These are phyloP conservation scores for Kwoniella sp. DNA, from an alignment of 768 basidiomycete genomes.

Conservation along the genomic window DNA sequence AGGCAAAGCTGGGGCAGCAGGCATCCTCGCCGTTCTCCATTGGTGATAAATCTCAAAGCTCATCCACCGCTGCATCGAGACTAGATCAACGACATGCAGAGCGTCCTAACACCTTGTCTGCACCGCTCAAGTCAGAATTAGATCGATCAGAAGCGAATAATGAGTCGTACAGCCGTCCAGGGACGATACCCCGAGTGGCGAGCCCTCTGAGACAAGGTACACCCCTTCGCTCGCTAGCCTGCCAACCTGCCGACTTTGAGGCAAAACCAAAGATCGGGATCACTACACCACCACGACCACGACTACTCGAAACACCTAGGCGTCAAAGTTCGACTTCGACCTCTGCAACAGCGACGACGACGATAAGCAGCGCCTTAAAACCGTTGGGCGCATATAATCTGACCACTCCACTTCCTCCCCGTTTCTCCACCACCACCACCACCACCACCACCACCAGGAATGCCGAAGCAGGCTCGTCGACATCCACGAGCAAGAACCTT, in stretches of 20 bases:
- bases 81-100: too few species aligned
- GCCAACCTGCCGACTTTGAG: neutral
- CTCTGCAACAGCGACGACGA: neutral
- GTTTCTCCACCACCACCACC: neutral
- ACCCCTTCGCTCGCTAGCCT: neutral
- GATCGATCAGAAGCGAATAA: too few species aligned
- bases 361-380: neutral
- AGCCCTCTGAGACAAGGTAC: neutral
- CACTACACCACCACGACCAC: neutral
- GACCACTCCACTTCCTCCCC: neutral
- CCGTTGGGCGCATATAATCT: conserved; percentile 4
- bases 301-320: conserved; percentile 8
- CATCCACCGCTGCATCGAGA: too few species aligned
- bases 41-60: too few species aligned
- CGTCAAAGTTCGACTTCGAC: neutral
- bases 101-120: too few species aligned
- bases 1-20: too few species aligned
- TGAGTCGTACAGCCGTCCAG: too few species aligned
- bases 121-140: too few species aligned
- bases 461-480: conserved; percentile 15
- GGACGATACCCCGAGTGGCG: too few species aligned
- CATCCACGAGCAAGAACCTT: neutral
- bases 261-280: neutral
- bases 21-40: too few species aligned
- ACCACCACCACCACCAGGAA: too few species aligned